These are phyloP conservation scores for Ophiostoma tasmaniense DNA, from an alignment of 2,329 filamentous ascomycete species.

Conservation along the genomic window DNA sequence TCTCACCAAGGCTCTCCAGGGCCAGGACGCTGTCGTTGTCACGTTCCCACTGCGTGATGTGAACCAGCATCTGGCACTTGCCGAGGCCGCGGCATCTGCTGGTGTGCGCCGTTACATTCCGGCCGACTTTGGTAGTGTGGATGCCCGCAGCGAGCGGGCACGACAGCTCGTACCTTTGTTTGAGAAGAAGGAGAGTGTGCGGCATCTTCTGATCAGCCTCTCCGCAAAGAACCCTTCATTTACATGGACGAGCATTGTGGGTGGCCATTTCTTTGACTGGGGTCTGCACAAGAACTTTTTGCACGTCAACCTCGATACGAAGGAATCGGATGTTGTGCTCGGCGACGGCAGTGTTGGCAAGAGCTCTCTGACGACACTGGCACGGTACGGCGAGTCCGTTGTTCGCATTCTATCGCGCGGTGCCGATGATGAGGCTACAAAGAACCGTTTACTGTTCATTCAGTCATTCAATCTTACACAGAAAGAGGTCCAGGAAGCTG, in stretches of 20 bases:
- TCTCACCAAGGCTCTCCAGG: conserved; percentile 27
- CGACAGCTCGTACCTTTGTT: conserved; percentile 32
- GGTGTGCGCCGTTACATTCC: conserved; percentile 33
- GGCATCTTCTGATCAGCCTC: conserved; percentile 26
- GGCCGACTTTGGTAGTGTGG: conserved; percentile 35
- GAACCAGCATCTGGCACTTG: conserved; percentile 29
- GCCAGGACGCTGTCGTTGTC: conserved; percentile 32
- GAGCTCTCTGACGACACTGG: conserved; percentile 31
- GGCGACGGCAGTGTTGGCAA: conserved; percentile 26
- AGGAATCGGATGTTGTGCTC: conserved; percentile 28
- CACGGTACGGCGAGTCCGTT: conserved; percentile 28
- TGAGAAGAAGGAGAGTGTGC: conserved; percentile 29
- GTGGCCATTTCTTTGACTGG: conserved; percentile 37
- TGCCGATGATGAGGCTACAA: conserved; percentile 23
- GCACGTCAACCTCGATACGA: conserved; percentile 28
- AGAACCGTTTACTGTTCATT: conserved; percentile 31
- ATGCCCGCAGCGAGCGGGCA: conserved; percentile 29
- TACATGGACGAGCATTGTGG: conserved; percentile 32
- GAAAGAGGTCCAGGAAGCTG: conserved; percentile 27
- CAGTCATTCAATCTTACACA: conserved; percentile 35
- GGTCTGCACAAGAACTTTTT: conserved; percentile 30
- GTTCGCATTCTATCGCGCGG: conserved; percentile 26
- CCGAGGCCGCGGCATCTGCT: conserved; percentile 31
- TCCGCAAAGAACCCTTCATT: conserved; percentile 22
- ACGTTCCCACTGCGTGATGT: conserved; percentile 27